Conservation (phyloP, 805 yeast species). For the Candida nitratophila region DNA sequence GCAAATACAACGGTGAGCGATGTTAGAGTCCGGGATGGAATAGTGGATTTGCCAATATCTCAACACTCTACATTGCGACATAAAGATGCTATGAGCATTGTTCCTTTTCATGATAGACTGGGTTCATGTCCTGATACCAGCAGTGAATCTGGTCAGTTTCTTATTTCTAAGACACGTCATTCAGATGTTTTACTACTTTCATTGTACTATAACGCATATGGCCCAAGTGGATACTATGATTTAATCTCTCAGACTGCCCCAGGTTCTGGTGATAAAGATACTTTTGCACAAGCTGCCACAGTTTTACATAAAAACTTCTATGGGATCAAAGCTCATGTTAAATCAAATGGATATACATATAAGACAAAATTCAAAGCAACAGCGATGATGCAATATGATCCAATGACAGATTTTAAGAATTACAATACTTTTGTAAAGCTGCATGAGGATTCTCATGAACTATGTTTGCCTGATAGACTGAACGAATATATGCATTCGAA, state of each 20-base stretch:
- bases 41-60: slow-evolving; percentile 16
- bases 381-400: slow-evolving; percentile 44
- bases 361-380: slow-evolving; percentile 30
- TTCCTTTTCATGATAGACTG: slow-evolving; percentile 51
- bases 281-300: slow-evolving; percentile 64
- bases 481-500: slow-evolving; percentile 14
- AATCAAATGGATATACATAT: slow-evolving; percentile 38
- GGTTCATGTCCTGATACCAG: slow-evolving; percentile 58
- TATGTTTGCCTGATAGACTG: neutral
- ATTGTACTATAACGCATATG: slow-evolving; percentile 52
- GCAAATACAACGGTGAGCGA: slow-evolving; percentile 34
- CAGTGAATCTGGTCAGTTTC: slow-evolving; percentile 58
- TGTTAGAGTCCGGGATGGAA: slow-evolving; percentile 28
- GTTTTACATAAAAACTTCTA: slow-evolving; percentile 41
- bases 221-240: slow-evolving; percentile 52
- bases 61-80: slow-evolving; percentile 10
- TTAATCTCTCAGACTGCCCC: slow-evolving; percentile 49
- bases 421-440: slow-evolving; percentile 17
- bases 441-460: slow-evolving; percentile 11
- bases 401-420: slow-evolving; percentile 27
- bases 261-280: slow-evolving; percentile 83
- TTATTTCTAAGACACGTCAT: slow-evolving; percentile 50
- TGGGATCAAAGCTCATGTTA: slow-evolving; percentile 46
- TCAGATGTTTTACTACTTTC: slow-evolving; percentile 48
- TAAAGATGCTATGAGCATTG: slow-evolving; percentile 12